Base-by-base conservation (phyloP, 2,329 filamentous ascomycete species). In the Talaromyces sp. region DNA sequence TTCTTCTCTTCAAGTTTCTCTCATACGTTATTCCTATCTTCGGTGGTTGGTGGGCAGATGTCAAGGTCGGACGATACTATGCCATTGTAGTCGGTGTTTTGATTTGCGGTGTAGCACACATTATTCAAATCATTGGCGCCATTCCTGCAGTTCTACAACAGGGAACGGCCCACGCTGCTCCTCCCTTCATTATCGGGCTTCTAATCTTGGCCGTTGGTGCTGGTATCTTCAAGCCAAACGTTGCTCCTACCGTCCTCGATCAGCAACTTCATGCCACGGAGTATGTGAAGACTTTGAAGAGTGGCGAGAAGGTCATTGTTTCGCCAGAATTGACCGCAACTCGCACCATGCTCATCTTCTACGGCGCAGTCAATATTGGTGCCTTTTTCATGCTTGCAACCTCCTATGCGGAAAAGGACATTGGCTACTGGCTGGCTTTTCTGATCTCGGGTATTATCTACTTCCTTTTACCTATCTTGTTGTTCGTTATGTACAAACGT, bases 331-430 rank as follows among this genome's bases (percentile, higher is more conserved):
- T 86, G 54, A 90, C 87, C 48, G 80, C 87, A 61, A 82, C 83
- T 8, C 53, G 59, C 9, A 83, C 89, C 54, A 89, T 85, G 69
- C 80, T 84, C 83, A 82, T 89, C 67, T 89, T 89, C 76, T 89
- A 89, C 73, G 79, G 81, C 69, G 86, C 83, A 72, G 89, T 90
- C 67, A 91, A 91, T 70, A 69, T 87, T 13, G 88, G 88, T 33
- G 82, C 85, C 25, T 75, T 86, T 45, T 66, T 78, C 46, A 84
- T 80, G 45, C 80, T 88, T 58, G 77, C 76, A 66, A 90, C 87
- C 83, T 85, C 85, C 35, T 91, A 89, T 66, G 84, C 87, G 1
- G 88, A 91, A 73, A 87, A 88, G 69, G 89, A 89, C 61, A 80
- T 89, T 50, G 88, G 88, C 19, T 58, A 56, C 31, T 76, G 74